Base-by-base conservation (phyloP, 2,329 filamentous ascomycete genomes). In the Fusarium sp. region DNA sequence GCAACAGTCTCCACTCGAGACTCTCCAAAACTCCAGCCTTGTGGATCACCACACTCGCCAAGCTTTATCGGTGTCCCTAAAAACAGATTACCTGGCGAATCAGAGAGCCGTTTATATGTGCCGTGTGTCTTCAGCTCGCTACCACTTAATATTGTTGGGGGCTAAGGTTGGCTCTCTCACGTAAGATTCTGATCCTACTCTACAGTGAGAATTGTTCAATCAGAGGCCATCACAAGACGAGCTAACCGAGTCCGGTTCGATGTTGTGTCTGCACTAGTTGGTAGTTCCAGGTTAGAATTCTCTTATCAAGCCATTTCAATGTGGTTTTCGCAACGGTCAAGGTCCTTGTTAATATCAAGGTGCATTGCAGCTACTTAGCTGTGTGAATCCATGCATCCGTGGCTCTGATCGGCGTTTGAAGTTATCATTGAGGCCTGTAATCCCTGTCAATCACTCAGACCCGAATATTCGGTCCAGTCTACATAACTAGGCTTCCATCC, bases 121-220 rank as follows among this genome's bases (percentile, higher is more conserved):
- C 60, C 17, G 26, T 39, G 26, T 39, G 22, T 54, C 18, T 68
- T 52, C 47, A 68, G 62, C 63, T 54, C n/a, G 11, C 4, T 42
- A 26, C 58, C 58, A 56, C 42, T 62, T 41, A 15, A 47, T 32
- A 42, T 30, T n/a, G 48, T 68, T 68, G 64, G 66, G 66, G 66
- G 66, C 66, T n/a, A 34, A 41, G 32, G 51, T 34, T 22, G 38
- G n/a, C 36, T 15, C 42, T 62, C 66, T 68, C 64, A 68, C 66
- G 66, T 68, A 68, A 68, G 66, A 68, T 68, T 39, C 26, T 38
- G 56, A 51, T 41, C 13, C 52, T 34, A 60, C 64, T 67, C 38
- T 59, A 22, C 32, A 17, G 42, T 28, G 30, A 20, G 22, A 51
- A 51, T 51, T 47, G 34, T 55, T 63, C 48, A 54, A 62, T 52